Evolutionary conservation across 257 asterid species (phyloP), one percentile per base, ranked within the genome.

Genomic region (Petrea volubilis): DNA sequence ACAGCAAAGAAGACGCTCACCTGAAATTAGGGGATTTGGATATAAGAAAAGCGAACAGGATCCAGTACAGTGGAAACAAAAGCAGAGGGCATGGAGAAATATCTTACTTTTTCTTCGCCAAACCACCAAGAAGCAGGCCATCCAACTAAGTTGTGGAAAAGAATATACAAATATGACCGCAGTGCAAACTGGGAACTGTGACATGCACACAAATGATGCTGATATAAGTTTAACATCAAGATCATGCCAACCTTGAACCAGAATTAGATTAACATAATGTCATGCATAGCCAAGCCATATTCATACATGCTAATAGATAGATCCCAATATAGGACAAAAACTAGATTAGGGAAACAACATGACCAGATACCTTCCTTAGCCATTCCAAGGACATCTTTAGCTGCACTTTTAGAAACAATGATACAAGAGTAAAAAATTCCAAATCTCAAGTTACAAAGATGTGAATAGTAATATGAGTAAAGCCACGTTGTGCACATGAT

Each of bases 91-190:
- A 29, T 31, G 50, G 46, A 80, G 58, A 34, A 38, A 25, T 13
- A 33, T 72, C 86, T 80, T 73, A 95, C 99, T 76, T 95, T 95
- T 50, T 95, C 99, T 78, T 85, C 97, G 2, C 87, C 86, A 74
- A 90, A 95, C 98, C 88, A 95, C 96, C 88, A 83, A 36, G 97
- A 84, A 53, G 98, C 99, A 67, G 98, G 99, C 85, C 66, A 77
- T 31, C 94, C 99, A 51, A 86, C 87, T 74, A 92, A 58, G 64
- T 90, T 86, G 82, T 95, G 99, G 82, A 95, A 84, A 63, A 92
- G 64, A 73, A 92, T 78, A 73, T 95, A 95, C 34, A 95, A 78
- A 74, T 92, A 95, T 5, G 99, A 95, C 70, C 99, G 75, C 65
- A 92, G 70, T 13, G 96, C 97, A 87, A 84, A 95, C 73, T 84